A percentile compares a stretch with the other conserved stretches of the same genome.
These are phyloP conservation scores for Vigna reflexopilosa DNA, from an alignment of 306 rosid species.

Conservation along the genomic window DNA sequence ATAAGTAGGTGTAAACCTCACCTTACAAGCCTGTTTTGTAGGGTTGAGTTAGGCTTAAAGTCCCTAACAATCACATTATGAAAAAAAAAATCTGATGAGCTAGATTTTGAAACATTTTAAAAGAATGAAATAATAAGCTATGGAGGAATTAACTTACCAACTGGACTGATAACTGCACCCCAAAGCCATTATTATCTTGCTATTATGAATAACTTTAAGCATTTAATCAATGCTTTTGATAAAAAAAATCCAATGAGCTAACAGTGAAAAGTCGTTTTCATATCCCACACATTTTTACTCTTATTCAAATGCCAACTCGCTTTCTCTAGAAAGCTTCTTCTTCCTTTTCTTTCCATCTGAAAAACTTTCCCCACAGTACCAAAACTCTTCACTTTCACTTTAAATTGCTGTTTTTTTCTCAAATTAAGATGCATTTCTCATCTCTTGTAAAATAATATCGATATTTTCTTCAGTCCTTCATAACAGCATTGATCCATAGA, in stretches of 20 bases:
- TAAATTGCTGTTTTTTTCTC: background rate
- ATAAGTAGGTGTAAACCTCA: too few relatives aligned
- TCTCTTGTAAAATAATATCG: background rate
- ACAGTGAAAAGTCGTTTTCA: background rate
- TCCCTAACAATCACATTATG: too few relatives aligned
- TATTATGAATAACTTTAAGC: background rate
- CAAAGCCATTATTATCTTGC: background rate
- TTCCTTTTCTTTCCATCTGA: background rate
- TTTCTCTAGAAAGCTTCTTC: background rate
- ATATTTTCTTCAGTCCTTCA: conserved; percentile 11
- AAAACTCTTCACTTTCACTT: background rate
- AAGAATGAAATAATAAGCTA: background rate
- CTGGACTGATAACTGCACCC: background rate
- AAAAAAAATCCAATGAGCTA: background rate
- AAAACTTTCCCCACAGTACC: background rate
- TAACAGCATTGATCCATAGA: conserved; percentile 18
- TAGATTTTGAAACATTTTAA: conserved; percentile 4
- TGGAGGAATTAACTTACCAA: too few relatives aligned
- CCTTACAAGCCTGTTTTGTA: too few relatives aligned
- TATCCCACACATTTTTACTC: background rate
- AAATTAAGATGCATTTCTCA: background rate
- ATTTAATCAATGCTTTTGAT: background rate
- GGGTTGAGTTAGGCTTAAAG: too few relatives aligned
- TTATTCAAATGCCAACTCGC: background rate
- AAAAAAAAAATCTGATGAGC: background rate